These are phyloP conservation scores for Pseudocercospora macadamiae DNA, from an alignment of 2,329 filamentous ascomycete species.

Conservation along the genomic window DNA sequence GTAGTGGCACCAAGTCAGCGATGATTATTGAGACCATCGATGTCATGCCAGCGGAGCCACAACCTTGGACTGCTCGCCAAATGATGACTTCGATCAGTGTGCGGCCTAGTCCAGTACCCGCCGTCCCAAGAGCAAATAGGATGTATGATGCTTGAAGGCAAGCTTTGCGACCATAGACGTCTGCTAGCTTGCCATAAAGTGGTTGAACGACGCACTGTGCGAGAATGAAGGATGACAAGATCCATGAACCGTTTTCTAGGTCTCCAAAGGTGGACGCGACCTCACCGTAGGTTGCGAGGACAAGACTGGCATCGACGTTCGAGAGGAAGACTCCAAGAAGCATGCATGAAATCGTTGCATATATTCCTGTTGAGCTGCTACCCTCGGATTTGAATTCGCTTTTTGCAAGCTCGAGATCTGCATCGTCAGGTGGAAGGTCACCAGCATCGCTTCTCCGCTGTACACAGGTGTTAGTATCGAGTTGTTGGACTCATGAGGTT, in stretches of 20 bases:
- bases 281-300: constrained; percentile 67
- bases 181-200: constrained; percentile 50
- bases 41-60: constrained; percentile 50
- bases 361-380: constrained; percentile 24
- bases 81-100: constrained; percentile 46
- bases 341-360: constrained; percentile 36
- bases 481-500: no score
- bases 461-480: no score
- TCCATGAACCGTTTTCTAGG: constrained; percentile 47
- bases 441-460: constrained; percentile 24
- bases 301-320: constrained; percentile 65
- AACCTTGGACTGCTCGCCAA: constrained; percentile 46
- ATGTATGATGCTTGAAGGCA: constrained; percentile 45
- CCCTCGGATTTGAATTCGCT: constrained; percentile 11
- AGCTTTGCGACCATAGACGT: constrained; percentile 50
- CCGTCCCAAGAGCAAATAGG: constrained; percentile 48
- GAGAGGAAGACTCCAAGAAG: constrained; percentile 64
- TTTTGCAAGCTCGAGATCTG: constrained; percentile 26
- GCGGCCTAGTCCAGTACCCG: constrained; percentile 42
- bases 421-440: constrained; percentile 28
- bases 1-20: constrained; percentile 53
- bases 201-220: constrained; percentile 47
- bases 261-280: constrained; percentile 52
- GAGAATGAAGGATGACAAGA: constrained; percentile 49
- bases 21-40: constrained; percentile 53